Percentiles rank a stretch among this genome's conserved stretches.
Conservation (phyloP, 805 yeast genomes). For the Wickerhamomyces mucosus region DNA sequence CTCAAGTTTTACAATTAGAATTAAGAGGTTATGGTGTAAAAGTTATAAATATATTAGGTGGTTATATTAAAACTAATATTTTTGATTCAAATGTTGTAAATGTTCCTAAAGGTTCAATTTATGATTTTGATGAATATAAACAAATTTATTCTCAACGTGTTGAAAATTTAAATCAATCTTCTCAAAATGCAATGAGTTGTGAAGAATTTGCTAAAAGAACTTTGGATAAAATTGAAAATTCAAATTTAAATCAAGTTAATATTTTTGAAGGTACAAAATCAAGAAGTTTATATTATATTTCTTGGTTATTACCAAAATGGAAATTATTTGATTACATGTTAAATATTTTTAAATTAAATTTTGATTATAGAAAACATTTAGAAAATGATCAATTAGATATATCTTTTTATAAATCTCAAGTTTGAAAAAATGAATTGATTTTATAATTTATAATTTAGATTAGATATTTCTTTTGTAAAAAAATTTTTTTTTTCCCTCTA, state of each 20-base stretch:
- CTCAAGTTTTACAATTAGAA: slow-evolving; percentile 27
- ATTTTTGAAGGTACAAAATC: slow-evolving; percentile 16
- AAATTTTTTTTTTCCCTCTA: too few relatives aligned
- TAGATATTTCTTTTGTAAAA: too few relatives aligned
- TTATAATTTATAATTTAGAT: too few relatives aligned
- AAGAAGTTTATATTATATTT: slow-evolving; percentile 4
- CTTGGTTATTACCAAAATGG: slow-evolving; percentile 6
- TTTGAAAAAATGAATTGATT: too few relatives aligned
- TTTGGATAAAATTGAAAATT: slow-evolving; percentile 24
- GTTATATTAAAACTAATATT: slow-evolving; percentile 30
- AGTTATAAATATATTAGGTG: slow-evolving; percentile 33
- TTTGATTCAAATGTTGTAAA: slow-evolving; percentile 6
- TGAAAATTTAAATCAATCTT: slow-evolving; percentile 2
- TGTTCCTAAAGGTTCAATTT: slow-evolving; percentile 12
- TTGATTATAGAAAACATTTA: slow-evolving; percentile 15
- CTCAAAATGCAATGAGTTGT: slow-evolving; percentile 21
- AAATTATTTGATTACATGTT: slow-evolving; percentile 10
- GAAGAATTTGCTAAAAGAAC: slow-evolving; percentile 30
- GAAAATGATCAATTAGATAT: slow-evolving; percentile 1
- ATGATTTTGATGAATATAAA: slow-evolving; percentile 12
- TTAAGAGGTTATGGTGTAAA: slow-evolving; percentile 31
- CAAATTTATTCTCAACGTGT: slow-evolving; percentile 7
- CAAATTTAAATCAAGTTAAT: slow-evolving; percentile 9
- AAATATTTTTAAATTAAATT: slow-evolving; percentile 13
- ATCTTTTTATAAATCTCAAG: too few relatives aligned